Conservation (phyloP, 2,329 filamentous ascomycete genomes). For the Neofusicoccum cordaticola region DNA sequence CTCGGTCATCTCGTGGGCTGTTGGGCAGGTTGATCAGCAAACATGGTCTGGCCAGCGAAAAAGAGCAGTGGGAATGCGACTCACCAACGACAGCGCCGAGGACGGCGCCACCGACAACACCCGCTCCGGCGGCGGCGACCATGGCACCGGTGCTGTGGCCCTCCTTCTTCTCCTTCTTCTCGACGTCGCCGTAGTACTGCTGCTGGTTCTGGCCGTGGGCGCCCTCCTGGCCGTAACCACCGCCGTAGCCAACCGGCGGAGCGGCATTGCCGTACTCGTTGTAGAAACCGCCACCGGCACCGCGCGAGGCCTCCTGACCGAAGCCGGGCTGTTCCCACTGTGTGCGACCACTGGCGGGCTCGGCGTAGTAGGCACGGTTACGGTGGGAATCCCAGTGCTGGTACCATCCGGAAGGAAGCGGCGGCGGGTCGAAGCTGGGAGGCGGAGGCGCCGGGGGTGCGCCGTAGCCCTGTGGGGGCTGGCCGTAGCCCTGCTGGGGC, state of each 20-base stretch:
- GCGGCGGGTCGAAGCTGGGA: conserved; percentile 48
- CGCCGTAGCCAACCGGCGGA: conserved; percentile 12
- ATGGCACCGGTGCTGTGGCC: conserved; percentile 50
- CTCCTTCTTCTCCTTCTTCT: conserved; percentile 34
- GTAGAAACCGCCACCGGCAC: conserved; percentile 17
- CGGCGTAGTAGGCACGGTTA: conserved; percentile 65
- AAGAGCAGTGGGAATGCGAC: conserved; percentile 24
- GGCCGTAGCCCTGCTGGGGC: conserved; percentile 23
- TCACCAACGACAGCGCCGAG: conserved; percentile 57
- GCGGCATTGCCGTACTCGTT: conserved; percentile 16
- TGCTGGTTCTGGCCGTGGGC: conserved; percentile 11
- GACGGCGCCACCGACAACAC: conserved; percentile 59
- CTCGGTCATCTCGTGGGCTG: conserved; percentile 13
- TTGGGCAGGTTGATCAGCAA: background rate
- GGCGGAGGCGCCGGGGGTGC: conserved; percentile 29
- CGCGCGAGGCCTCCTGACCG: conserved; percentile 28
- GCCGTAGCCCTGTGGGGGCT: conserved; percentile 20
- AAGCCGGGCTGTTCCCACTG: conserved; percentile 61
- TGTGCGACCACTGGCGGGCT: conserved; percentile 58
- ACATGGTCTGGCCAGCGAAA: background rate
- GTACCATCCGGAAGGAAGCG: conserved; percentile 56
- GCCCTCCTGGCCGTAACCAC: conserved; percentile 19
- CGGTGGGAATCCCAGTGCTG: conserved; percentile 61
- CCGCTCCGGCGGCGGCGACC: conserved; percentile 56
- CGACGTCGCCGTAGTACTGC: conserved; percentile 24